Conservation (phyloP, 495 filamentous ascomycete genomes). For the Usnea hakonensis region DNA sequence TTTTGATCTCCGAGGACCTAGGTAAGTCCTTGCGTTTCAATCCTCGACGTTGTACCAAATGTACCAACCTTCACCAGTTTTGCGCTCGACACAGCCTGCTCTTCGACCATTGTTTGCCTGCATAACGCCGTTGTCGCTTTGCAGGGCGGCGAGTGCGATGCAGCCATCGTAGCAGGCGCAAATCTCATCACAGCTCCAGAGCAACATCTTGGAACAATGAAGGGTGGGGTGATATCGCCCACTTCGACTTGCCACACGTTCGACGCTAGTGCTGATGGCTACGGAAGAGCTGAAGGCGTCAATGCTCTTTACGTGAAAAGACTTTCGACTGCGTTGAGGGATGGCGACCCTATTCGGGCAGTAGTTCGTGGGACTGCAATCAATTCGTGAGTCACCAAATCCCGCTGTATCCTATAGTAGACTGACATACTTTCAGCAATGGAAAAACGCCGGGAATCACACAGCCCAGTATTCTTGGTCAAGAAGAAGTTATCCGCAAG, state of each 20-base stretch:
- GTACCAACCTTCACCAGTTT: no score
- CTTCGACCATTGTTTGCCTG: conserved; percentile 26
- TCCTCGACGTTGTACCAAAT: no score
- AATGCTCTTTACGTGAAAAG: conserved; percentile 50
- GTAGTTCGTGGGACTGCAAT: conserved; percentile 48
- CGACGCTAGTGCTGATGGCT: conserved; percentile 52
- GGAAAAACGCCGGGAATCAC: conserved; percentile 20
- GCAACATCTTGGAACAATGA: no score
- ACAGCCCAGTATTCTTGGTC: conserved; percentile 19
- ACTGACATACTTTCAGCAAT: no score
- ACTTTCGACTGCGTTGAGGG: conserved; percentile 42
- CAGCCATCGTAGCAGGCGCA: conserved; percentile 27
- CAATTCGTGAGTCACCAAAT: no score
- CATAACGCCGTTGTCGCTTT: conserved; percentile 24
- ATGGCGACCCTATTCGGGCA: conserved; percentile 49
- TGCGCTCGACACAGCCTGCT: conserved; percentile 25
- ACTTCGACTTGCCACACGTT: conserved; percentile 50
- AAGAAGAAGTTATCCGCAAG: conserved; percentile 14
- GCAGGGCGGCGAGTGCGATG: conserved; percentile 21
- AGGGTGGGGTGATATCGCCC: conserved; percentile 28
- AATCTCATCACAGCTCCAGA: conserved; percentile 45
- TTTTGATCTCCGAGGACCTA: conserved; percentile 20
- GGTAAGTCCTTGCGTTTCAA: no score
- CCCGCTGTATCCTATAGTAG: no score
- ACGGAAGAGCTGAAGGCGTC: conserved; percentile 53